Evolutionary conservation across 805 yeast genomes (phyloP).

Genomic region (Lachancea kluyveri): DNA sequence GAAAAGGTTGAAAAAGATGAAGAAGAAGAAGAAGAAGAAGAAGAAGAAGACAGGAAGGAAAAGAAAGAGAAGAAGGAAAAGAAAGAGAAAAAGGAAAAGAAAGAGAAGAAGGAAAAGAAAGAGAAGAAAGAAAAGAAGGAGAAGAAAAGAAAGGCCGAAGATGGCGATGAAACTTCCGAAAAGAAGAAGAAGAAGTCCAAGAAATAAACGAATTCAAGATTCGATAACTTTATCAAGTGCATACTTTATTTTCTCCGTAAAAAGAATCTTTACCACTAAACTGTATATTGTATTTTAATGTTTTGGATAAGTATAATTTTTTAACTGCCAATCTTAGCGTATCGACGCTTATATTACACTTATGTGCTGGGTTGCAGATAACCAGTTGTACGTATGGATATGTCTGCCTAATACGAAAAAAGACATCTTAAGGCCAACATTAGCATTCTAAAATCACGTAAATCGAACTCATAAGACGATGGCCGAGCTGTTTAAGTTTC

Average conservation of each 20-base stretch:
- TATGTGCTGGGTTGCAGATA: no score
- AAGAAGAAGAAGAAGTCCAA: constrained; percentile 38
- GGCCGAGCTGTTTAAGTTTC: no score
- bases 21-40: constrained; percentile 47
- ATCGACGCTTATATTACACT: no score
- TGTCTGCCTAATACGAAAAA: no score
- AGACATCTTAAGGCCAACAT: no score
- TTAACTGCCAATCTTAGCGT: no score
- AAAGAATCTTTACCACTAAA: neutral
- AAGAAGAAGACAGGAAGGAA: constrained; percentile 48
- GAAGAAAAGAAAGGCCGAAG: constrained; percentile 29
- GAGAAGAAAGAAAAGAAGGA: constrained; percentile 41
- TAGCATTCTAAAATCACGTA: no score
- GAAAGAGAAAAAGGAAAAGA: constrained; percentile 48
- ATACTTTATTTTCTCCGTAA: neutral
- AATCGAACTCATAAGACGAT: no score
- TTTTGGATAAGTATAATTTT: no score
- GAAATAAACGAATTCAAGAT: constrained; percentile 24
- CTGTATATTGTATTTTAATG: constrained; percentile 11
- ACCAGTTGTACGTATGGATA: no score
- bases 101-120: constrained; percentile 50
- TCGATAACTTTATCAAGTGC: neutral
- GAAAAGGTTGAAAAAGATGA: constrained; percentile 47
- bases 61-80: constrained; percentile 59
- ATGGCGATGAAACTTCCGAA: constrained; percentile 26